Evolutionary conservation across 495 filamentous ascomycete species (phyloP).

Genomic region (Aspergillus panamensis): DNA sequence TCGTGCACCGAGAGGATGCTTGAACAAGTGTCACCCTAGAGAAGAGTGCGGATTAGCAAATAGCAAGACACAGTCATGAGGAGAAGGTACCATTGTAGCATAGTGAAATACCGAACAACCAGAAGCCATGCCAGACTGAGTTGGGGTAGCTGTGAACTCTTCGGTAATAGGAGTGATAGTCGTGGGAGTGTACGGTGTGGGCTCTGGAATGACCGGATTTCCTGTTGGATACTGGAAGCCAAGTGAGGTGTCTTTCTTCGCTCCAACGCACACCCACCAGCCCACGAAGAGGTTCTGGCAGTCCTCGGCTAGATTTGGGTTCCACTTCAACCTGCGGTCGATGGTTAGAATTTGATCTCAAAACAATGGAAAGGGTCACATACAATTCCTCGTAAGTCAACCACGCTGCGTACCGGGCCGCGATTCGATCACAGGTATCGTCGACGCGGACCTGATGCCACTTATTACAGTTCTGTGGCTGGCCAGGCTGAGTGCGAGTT

Average conservation of each 20-base stretch:
- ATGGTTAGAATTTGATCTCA: background rate
- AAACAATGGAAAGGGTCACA: background rate
- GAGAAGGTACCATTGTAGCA: conserved; percentile 8
- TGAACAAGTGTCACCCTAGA: conserved; percentile 12
- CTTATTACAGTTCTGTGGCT: conserved; percentile 18
- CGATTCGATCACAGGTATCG: conserved; percentile 25
- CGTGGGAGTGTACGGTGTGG: conserved; percentile 2
- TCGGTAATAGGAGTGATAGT: background rate
- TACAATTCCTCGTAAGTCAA: conserved; percentile 12
- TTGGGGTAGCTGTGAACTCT: conserved; percentile 16
- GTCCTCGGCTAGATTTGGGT: conserved; percentile 7
- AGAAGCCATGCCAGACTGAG: conserved; percentile 20
- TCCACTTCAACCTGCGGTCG: conserved; percentile 15
- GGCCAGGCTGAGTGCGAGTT: conserved; percentile 22
- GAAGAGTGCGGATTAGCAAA: background rate
- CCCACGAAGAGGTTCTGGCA: conserved; percentile 11
- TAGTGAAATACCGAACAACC: conserved; percentile 21
- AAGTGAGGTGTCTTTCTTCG: background rate
- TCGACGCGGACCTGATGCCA: conserved; percentile 19
- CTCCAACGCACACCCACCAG: conserved; percentile 16
- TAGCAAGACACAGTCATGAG: background rate
- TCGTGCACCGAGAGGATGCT: conserved; percentile 5
- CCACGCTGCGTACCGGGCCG: conserved; percentile 2
- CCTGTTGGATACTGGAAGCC: conserved; percentile 4
- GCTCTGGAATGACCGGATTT: background rate